Conservation (phyloP, 2,329 filamentous ascomycete species). For the Coniochaeta sp. region DNA sequence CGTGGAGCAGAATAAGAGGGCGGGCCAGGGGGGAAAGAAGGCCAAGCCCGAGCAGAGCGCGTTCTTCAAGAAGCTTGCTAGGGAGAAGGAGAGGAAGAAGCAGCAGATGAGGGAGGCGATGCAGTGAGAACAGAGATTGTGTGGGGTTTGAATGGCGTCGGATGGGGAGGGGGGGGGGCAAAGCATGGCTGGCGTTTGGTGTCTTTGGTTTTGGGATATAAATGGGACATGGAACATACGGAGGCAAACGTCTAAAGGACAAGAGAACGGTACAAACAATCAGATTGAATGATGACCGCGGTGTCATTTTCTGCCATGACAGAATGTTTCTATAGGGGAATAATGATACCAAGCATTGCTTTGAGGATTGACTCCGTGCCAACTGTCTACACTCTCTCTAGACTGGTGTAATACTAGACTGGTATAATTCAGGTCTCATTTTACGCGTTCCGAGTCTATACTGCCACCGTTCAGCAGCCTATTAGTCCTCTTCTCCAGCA, state of each 20-base stretch:
- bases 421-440: too few species aligned
- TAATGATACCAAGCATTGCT: not conserved
- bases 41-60: slow-evolving; percentile 45
- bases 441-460: too few species aligned
- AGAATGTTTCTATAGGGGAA: not conserved
- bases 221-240: not conserved
- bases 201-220: not conserved
- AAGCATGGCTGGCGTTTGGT: not conserved
- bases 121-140: not conserved
- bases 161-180: too few species aligned
- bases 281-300: not conserved
- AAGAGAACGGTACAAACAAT: not conserved
- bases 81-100: slow-evolving; percentile 45
- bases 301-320: not conserved
- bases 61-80: slow-evolving; percentile 59
- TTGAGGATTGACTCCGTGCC: not conserved
- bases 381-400: not conserved
- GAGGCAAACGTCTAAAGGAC: not conserved
- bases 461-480: too few species aligned
- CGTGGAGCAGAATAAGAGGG: slow-evolving; percentile 70
- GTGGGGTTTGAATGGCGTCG: too few species aligned
- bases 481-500: too few species aligned
- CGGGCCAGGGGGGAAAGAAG: slow-evolving; percentile 56
- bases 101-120: not conserved
- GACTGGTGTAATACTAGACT: too few species aligned